phyloP scores from a whole-genome alignment of 2,329 filamentous ascomycete genomes.

The Cordyceps tenuipes region DNA sequence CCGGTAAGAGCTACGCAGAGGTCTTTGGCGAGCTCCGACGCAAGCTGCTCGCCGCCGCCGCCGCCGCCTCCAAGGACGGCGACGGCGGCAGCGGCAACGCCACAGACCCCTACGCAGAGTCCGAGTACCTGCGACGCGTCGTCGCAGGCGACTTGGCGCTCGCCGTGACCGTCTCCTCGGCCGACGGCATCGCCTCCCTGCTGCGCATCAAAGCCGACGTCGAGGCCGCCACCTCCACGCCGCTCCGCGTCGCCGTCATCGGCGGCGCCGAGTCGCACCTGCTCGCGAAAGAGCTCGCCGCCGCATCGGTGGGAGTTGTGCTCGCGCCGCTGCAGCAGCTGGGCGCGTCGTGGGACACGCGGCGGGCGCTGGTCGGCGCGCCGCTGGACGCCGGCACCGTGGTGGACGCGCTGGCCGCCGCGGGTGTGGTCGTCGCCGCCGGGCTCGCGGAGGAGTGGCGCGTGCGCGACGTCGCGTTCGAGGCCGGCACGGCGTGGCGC shows the following conservation, averaged over 20 bases:
- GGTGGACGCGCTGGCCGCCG: constrained; percentile 47
- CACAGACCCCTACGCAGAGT: constrained; percentile 38
- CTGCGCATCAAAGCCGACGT: constrained; percentile 51
- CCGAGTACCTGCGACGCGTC: constrained; percentile 44
- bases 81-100: constrained; percentile 22
- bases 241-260: constrained; percentile 47
- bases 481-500: constrained; percentile 50
- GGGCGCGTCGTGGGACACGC: constrained; percentile 49
- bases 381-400: constrained; percentile 58
- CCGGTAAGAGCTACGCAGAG: constrained; percentile 46
- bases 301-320: constrained; percentile 49
- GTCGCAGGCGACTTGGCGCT: constrained; percentile 46
- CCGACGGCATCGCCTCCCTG: constrained; percentile 52
- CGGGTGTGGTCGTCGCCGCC: constrained; percentile 50
- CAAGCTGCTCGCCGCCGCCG: constrained; percentile 43
- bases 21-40: constrained; percentile 42
- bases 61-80: constrained; percentile 28
- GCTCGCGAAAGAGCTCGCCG: constrained; percentile 48
- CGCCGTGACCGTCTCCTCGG: constrained; percentile 51
- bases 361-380: constrained; percentile 53
- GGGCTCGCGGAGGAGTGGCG: constrained; percentile 55
- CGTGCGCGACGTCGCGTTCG: constrained; percentile 49
- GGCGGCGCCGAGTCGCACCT: constrained; percentile 57
- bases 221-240: constrained; percentile 28
- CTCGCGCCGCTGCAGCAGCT: constrained; percentile 51